Percentiles rank a stretch among this genome's conserved stretches.
These are phyloP conservation scores for Podila horticola DNA, from an alignment of 192 early-diverging fungal genomes.

Conservation along the genomic window DNA sequence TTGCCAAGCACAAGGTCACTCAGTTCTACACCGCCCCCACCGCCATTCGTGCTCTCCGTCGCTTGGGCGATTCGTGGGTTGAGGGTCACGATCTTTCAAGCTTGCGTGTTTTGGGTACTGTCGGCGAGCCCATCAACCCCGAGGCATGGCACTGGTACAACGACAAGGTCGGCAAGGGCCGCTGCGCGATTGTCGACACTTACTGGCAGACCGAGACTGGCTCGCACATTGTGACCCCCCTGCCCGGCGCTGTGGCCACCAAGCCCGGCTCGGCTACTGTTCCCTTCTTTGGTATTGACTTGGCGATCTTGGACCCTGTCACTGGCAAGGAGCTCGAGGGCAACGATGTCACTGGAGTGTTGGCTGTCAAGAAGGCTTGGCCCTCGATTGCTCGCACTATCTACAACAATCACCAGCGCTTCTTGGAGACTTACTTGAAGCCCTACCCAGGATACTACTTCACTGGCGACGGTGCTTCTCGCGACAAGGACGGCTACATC, in stretches of 20 bases:
- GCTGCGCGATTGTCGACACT: slow-evolving; percentile 96
- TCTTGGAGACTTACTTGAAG: slow-evolving; percentile 92
- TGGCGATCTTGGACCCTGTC: slow-evolving; percentile 84
- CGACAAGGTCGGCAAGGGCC: slow-evolving; percentile 85
- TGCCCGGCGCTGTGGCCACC: slow-evolving; percentile 88
- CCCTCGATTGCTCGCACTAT: slow-evolving; percentile 94
- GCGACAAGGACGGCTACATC: slow-evolving; percentile 94
- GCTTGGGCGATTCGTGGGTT: slow-evolving; percentile 83
- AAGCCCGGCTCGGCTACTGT: slow-evolving; percentile 97
- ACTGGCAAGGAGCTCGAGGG: slow-evolving; percentile 88
- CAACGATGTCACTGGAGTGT: slow-evolving; percentile 91
- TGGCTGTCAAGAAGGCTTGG: slow-evolving; percentile 88
- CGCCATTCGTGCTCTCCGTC: slow-evolving; percentile 94
- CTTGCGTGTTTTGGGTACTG: slow-evolving; percentile 91
- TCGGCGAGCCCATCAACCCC: slow-evolving; percentile 98
- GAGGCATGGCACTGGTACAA: slow-evolving; percentile 99
- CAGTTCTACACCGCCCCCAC: slow-evolving; percentile 99
- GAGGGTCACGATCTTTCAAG: slow-evolving; percentile 81
- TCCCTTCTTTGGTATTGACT: slow-evolving; percentile 97
- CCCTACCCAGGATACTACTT: slow-evolving; percentile 96
- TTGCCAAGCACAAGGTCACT: slow-evolving; percentile 92
- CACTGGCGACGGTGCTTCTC: slow-evolving; percentile 92
- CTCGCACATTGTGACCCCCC: slow-evolving; percentile 89
- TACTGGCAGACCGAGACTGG: slow-evolving; percentile 97
- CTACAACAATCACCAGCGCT: slow-evolving; percentile 91